Percentiles rank a stretch among this genome's conserved stretches.
phyloP scores from a whole-genome alignment of 2,329 filamentous ascomycete species.

The Trichoderma citrinoviride region DNA sequence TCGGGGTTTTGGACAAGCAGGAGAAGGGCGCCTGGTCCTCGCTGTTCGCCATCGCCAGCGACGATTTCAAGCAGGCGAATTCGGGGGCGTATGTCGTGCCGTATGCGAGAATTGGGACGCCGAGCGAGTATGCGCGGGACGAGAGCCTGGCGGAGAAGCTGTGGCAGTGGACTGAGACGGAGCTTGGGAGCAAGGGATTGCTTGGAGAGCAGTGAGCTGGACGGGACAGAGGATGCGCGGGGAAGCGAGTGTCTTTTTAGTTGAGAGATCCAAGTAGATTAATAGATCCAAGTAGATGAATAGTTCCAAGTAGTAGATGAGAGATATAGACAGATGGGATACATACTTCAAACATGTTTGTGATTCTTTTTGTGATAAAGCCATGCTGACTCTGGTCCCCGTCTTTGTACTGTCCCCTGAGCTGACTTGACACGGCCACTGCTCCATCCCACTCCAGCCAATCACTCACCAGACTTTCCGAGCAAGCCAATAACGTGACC shows the following conservation, averaged over 20 bases:
- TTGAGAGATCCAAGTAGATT: too few relatives aligned
- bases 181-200: slow-evolving; percentile 21
- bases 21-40: slow-evolving; percentile 28
- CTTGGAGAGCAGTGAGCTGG: background rate
- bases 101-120: slow-evolving; percentile 27
- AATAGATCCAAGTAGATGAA: too few relatives aligned
- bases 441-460: background rate
- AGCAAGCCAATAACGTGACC: slow-evolving; percentile 9
- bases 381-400: too few relatives aligned
- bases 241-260: too few relatives aligned
- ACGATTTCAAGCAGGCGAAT: slow-evolving; percentile 22
- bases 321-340: too few relatives aligned
- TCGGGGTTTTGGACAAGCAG: slow-evolving; percentile 25
- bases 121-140: slow-evolving; percentile 24
- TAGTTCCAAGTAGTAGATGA: too few relatives aligned
- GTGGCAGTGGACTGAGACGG: slow-evolving; percentile 23
- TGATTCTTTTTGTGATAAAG: too few relatives aligned
- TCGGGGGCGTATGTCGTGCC: slow-evolving; percentile 28
- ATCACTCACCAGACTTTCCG: background rate
- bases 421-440: background rate
- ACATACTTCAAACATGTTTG: too few relatives aligned
- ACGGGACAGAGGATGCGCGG: background rate
- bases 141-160: slow-evolving; percentile 22
- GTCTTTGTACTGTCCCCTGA: background rate
- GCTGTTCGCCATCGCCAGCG: slow-evolving; percentile 26